These are phyloP conservation scores for Lepiota venenata DNA, from an alignment of 768 basidiomycete species.

Conservation along the genomic window DNA sequence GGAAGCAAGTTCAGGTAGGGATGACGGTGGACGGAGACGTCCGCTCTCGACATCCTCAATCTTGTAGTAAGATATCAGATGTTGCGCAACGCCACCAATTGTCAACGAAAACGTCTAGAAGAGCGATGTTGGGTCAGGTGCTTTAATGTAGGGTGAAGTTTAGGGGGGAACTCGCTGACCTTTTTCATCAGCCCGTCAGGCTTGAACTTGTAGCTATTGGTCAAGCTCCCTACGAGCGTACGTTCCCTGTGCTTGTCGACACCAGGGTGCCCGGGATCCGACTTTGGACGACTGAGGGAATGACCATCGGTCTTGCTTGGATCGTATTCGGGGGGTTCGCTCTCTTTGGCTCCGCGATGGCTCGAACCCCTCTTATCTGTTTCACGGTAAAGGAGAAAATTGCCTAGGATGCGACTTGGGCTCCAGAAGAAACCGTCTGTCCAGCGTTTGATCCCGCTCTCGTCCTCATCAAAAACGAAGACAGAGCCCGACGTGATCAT, in stretches of 20 bases:
- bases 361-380: slow-evolving; percentile 79
- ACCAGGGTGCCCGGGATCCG: slow-evolving; percentile 38
- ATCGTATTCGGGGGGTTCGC: slow-evolving; percentile 23
- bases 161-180: slow-evolving; percentile 42
- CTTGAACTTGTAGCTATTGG: slow-evolving; percentile 93
- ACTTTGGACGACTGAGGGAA: slow-evolving; percentile 64
- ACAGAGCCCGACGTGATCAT: slow-evolving; percentile 94
- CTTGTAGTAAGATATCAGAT: slow-evolving; percentile 93
- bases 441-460: slow-evolving; percentile 97
- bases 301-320: slow-evolving; percentile 31
- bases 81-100: slow-evolving; percentile 82
- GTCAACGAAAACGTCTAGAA: slow-evolving; percentile 85
- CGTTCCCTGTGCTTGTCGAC: slow-evolving; percentile 77
- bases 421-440: slow-evolving; percentile 98
- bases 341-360: slow-evolving; percentile 45
- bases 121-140: slow-evolving; percentile 9
- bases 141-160: slow-evolving; percentile 3
- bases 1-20: slow-evolving; percentile 81
- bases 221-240: slow-evolving; percentile 84
- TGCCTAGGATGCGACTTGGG: slow-evolving; percentile 88
- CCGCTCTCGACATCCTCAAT: slow-evolving; percentile 89
- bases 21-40: slow-evolving; percentile 83
- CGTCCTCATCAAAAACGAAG: slow-evolving; percentile 97
- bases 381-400: slow-evolving; percentile 94
- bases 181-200: slow-evolving; percentile 95